Evolutionary conservation across 345 rosid genomes (phyloP).

Genomic region (Microcos paniculata): DNA sequence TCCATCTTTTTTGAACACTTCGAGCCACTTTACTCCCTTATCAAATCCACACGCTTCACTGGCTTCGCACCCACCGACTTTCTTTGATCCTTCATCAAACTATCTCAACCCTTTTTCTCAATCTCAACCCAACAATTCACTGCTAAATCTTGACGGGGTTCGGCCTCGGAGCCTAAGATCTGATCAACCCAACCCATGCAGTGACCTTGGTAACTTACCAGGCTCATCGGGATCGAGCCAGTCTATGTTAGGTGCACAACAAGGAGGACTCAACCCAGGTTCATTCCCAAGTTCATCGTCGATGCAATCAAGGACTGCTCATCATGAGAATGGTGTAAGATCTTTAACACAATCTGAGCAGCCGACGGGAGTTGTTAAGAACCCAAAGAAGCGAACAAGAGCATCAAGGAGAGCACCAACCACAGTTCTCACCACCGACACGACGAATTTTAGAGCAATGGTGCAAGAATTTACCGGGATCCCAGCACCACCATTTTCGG

Average conservation of each 20-base stretch:
- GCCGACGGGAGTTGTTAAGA: constrained; percentile 28
- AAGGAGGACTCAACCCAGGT: constrained; percentile 20
- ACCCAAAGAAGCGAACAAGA: constrained; percentile 82
- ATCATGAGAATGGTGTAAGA: constrained; percentile 24
- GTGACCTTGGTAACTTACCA: constrained; percentile 16
- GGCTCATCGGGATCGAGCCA: constrained; percentile 22
- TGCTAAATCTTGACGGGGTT: constrained; percentile 31
- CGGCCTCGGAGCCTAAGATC: constrained; percentile 29
- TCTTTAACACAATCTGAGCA: constrained; percentile 29
- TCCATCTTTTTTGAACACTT: constrained; percentile 36
- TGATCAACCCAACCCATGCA: constrained; percentile 26
- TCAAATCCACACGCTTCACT: constrained; percentile 32
- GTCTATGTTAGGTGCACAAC: constrained; percentile 21
- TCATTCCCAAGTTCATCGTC: constrained; percentile 26
- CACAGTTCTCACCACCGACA: constrained; percentile 84
- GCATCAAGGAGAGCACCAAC: constrained; percentile 92
- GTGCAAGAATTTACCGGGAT: constrained; percentile 96
- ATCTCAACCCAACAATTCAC: constrained; percentile 30
- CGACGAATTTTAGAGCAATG: constrained; percentile 87
- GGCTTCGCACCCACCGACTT: constrained; percentile 25
- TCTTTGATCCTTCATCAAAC: constrained; percentile 35
- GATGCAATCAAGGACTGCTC: constrained; percentile 16
- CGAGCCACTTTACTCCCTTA: constrained; percentile 29
- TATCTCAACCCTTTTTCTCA: constrained; percentile 35
- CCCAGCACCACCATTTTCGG: constrained; percentile 76